Evolutionary conservation across 106 monocot genomes (phyloP), one percentile per base, ranked within the genome.

Genomic region (Posidonia australis): DNA sequence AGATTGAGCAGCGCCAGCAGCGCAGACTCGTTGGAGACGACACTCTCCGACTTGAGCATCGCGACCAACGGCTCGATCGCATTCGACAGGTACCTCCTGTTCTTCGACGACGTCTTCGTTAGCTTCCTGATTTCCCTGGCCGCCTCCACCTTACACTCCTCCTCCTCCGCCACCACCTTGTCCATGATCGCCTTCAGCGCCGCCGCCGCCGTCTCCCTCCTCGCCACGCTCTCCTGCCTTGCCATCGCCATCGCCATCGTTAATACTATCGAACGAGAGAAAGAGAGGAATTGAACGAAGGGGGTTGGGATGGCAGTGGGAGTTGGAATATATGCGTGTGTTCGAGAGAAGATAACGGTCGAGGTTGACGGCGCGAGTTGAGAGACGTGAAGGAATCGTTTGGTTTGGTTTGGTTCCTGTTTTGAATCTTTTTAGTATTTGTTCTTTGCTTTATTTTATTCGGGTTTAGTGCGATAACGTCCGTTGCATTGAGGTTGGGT

Each of bases 1-100:
- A 91, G 91, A 65, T 91, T 91, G 31, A 91, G 71, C 46, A 91
- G 78, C 11, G 91, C 91, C 19, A 86, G 79, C 72, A 91, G 68
- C 16, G 90, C 80, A 12, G 85, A 72, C 70, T 86, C 83, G 17
- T 43, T 28, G 49, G 63, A 46, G 19, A 68, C 80, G 19, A 6
- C 17, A 19, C 30, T 70, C 13, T 68, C 80, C 13, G 48, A 63
- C 27, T 53, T 44, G 1, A 90, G 85, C 80, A 87, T 87, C 64
- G 64, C 58, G 2, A 87, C 86, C 55, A 87, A 77, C 16, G 77
- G 80, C 51, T 69, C 75, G 62, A 76, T 76, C 17, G 68, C 44
- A 13, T 41, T 49, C 10, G 75, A 62, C 24, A 68, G 75, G 60
- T 46, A 41, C 68, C 68, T 49, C 29, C 75, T 48, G 62, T 76